Evolutionary conservation across 2,329 filamentous ascomycete species (phyloP).

Genomic region (Blastomyces parvus): DNA sequence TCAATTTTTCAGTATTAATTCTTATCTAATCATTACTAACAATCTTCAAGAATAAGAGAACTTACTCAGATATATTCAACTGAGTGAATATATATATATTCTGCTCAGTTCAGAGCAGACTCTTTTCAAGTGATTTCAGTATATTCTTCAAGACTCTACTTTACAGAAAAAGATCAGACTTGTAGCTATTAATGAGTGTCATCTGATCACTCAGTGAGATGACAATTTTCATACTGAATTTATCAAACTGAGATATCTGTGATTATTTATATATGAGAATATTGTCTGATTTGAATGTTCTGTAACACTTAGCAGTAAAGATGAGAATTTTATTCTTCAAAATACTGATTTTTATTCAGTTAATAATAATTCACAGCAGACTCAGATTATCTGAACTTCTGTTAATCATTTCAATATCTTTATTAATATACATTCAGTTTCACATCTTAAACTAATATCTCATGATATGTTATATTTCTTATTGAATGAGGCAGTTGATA

Average conservation of each 20-base stretch:
- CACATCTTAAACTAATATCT: not conserved
- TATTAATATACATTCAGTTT: not conserved
- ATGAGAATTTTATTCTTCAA: not conserved
- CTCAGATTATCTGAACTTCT: not conserved
- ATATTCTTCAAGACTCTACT: not conserved
- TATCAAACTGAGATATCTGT: not conserved
- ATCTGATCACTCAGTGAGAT: not conserved
- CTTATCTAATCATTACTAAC: not conserved
- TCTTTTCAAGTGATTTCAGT: not conserved
- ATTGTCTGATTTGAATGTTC: not conserved
- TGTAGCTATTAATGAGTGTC: not conserved
- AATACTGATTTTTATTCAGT: not conserved
- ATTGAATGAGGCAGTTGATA: not conserved
- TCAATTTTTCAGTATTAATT: not conserved
- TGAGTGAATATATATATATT: not conserved
- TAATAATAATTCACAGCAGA: not conserved
- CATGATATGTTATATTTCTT: not conserved
- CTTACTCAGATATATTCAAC: not conserved
- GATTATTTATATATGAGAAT: not conserved
- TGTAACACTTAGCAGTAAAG: not conserved
- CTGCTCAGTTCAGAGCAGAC: not conserved
- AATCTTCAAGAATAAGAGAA: not conserved
- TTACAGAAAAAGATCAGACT: not conserved
- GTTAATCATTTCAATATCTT: not conserved
- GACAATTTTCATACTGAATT: not conserved